A percentile compares a stretch with the other conserved stretches of the same genome.
phyloP scores from a whole-genome alignment of 2,329 filamentous ascomycete species.

The Botrytis cinerea region DNA sequence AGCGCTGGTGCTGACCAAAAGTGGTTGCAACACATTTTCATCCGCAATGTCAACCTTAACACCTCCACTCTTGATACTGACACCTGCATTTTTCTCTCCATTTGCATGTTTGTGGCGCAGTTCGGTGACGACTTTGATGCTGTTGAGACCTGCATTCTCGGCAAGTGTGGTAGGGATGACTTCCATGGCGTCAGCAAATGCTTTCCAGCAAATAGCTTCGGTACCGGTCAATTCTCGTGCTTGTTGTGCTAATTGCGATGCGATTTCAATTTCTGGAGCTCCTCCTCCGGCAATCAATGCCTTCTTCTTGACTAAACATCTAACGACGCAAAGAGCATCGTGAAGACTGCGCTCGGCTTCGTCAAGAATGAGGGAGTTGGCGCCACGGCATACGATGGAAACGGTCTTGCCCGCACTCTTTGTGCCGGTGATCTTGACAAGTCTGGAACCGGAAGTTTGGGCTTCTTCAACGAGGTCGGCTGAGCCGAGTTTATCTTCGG shows the following conservation, averaged over 20 bases:
- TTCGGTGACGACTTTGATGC: constrained; percentile 98
- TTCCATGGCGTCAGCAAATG: constrained; percentile 96
- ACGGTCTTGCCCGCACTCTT: constrained; percentile 84
- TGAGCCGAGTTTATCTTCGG: constrained; percentile 93
- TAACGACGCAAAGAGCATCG: constrained; percentile 95
- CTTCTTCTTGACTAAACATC: constrained; percentile 98
- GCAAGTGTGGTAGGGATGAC: constrained; percentile 95
- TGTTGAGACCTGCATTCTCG: constrained; percentile 96
- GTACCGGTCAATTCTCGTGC: constrained; percentile 84
- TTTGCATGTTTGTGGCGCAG: constrained; percentile 90
- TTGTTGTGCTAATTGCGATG: constrained; percentile 79
- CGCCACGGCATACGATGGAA: constrained; percentile 90
- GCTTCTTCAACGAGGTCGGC: constrained; percentile 94
- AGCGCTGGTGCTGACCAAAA: constrained; percentile 95
- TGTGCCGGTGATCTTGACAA: constrained; percentile 93
- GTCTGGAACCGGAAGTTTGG: constrained; percentile 81
- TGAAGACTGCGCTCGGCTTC: constrained; percentile 96
- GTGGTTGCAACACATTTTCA: constrained; percentile 93
- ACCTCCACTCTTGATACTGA: constrained; percentile 96
- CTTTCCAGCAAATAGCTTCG: constrained; percentile 98
- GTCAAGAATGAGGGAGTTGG: constrained; percentile 91
- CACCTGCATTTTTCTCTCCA: constrained; percentile 92
- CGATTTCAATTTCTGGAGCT: constrained; percentile 94
- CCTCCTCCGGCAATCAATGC: constrained; percentile 97
- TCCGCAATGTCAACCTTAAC: constrained; percentile 97